Base-by-base conservation (phyloP, 345 rosid genomes). In the Cardamine occulta region DNA sequence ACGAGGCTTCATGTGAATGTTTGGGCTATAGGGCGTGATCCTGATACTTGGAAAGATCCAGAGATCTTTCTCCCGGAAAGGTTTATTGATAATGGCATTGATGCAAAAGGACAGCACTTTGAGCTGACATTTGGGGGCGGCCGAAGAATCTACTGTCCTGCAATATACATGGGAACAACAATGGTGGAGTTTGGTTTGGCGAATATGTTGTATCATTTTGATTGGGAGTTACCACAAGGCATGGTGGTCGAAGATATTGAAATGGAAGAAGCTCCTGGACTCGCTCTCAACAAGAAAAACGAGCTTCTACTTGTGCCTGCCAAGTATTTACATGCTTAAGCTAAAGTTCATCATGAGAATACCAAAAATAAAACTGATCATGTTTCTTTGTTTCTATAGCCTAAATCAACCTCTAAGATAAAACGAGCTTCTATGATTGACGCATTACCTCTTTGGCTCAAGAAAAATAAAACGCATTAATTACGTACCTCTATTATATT, bases 1-100 rank as follows among this genome's bases (percentile, higher is more conserved):
- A 81, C 84, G 1, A 21, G 45, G 10, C 75, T 87, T 54, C 51
- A 78, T 29, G 76, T 85, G 9, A 84, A 86, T 49, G 78, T 58
- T 1, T 87, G 87, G 87, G 91, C 82, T 14, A 84, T 87, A 0
- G 88, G 83, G 0, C 70, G 90, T 68, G 86, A 85, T 63, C 80
- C 84, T 0, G 12, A 79, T 74, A 15, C 57, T 0, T 73, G 77
- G 77, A 63, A 73, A 73, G 77, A 73, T 2, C 70, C 77, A 15
- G 77, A 73, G 4, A 2, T 0, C 63, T 73, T 73, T 31, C 26
- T 73, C 5, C 70, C 77, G 0, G 77, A 73, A 11, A 73, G 77
- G 64, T 73, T 73, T 73, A 44, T 42, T 2, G 77, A 73, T 64
- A 73, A 4, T 44, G 8, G 58, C 5, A 54, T 76, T 5, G 88